phyloP scores from a whole-genome alignment of 1,284 basidiomycete genomes.

The Microbotryum saponariae region DNA sequence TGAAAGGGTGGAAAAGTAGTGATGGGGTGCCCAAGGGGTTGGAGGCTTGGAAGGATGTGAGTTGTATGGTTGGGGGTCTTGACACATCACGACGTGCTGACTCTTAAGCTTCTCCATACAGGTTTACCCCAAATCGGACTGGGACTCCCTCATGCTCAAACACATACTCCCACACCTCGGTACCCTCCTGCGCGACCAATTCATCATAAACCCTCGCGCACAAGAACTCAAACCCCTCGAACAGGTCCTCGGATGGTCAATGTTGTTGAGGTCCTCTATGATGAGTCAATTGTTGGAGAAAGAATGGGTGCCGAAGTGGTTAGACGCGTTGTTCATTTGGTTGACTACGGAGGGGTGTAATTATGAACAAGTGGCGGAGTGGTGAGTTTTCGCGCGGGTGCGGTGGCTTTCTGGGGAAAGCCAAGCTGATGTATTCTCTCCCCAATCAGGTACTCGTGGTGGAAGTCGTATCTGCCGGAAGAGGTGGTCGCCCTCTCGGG shows the following conservation, averaged over 20 bases:
- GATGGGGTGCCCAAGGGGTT: conserved; percentile 71
- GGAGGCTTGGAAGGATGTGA: conserved; percentile 67
- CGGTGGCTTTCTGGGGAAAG: too few species aligned
- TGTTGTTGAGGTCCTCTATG: conserved; percentile 63
- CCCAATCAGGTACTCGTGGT: conserved; percentile 59
- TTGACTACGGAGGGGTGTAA: conserved; percentile 72
- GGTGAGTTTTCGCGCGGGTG: conserved; percentile 53
- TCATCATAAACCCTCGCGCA: conserved; percentile 76
- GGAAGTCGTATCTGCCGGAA: conserved; percentile 59
- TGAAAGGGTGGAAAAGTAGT: conserved; percentile 68
- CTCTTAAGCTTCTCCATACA: not conserved
- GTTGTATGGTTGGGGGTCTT: conserved; percentile 39
- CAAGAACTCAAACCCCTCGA: conserved; percentile 70
- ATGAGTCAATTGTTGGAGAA: conserved; percentile 72
- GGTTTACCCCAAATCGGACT: conserved; percentile 60
- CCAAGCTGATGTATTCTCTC: not conserved
- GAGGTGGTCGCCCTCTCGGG: conserved; percentile 56
- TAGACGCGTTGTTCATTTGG: conserved; percentile 85
- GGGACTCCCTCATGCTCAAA: conserved; percentile 85
- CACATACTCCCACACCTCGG: conserved; percentile 85
- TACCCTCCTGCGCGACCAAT: conserved; percentile 66
- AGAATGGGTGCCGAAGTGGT: conserved; percentile 95
- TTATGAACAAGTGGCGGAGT: conserved; percentile 81
- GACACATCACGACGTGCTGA: conserved; percentile 16
- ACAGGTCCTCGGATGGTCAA: conserved; percentile 68